Evolutionary conservation across 2,329 filamentous ascomycete genomes (phyloP), one percentile per base, ranked within the genome.

Genomic region (Claviceps sp.): DNA sequence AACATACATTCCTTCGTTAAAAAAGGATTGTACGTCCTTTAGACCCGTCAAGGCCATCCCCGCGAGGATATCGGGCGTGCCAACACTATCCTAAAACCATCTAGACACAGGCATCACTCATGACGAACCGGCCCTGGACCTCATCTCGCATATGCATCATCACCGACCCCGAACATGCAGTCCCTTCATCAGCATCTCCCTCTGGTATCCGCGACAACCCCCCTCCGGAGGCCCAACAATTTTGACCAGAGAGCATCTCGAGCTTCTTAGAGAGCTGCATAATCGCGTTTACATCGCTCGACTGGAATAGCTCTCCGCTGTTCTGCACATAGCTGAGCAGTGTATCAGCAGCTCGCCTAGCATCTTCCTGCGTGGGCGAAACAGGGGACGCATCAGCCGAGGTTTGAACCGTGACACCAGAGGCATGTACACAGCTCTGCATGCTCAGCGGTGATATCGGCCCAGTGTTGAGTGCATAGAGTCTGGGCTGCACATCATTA

Each of bases 241-340:
- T 57, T 44, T 69, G 66, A 17, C 65, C 67, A 51, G 81, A 77
- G 47, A 85, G 80, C 39, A 94, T 72, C 55, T 87, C 82, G 34
- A 95, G 75, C 68, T 91, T 94, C 66, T 95, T 86, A 65, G 90
- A 91, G 57, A 96, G 71, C 64, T 89, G 88, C 17, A 88, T 76
- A 47, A 96, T 82, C 3, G 82, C 80, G 57, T 87, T 67, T 64
- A 85, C 90, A 56, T 96, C 90, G 60, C 80, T 78, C 47, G 88
- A 79, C 61, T 93, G 87, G 16, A 87, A 80, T 37, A 30, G 10
- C 26, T 89, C 78, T 1, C 82, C 84, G 22, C 67, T 72, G 55
- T 82, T 82, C 59, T 88, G 79, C 64, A 96, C 85, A 63, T 91
- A 95, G 55, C 71, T 84, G 64, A 95, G 78, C 19, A 96, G 80